Conservation (phyloP, 306 rosid species). For the Styphnolobium japonicum region DNA sequence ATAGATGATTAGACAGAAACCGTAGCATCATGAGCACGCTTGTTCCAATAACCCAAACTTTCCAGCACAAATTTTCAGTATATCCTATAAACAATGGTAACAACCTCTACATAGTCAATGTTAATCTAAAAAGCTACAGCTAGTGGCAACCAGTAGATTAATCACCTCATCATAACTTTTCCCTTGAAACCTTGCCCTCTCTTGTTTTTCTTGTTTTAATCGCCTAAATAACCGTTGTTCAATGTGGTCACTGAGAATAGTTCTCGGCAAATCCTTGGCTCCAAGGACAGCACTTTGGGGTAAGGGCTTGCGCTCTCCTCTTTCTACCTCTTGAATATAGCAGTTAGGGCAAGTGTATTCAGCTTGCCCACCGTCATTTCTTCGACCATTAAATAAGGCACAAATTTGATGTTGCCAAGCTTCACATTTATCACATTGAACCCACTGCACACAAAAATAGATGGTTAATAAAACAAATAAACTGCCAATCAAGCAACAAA, state of each 20-base stretch:
- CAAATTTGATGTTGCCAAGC: slow-evolving; percentile 99
- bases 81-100: background rate
- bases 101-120: background rate
- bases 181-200: slow-evolving; percentile 88
- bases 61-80: too few species aligned
- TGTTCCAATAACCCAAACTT: too few species aligned
- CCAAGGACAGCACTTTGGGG: slow-evolving; percentile 99
- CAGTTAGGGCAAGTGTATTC: slow-evolving; percentile 98
- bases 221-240: slow-evolving; percentile 71
- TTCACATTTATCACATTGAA: slow-evolving; percentile 99
- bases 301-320: slow-evolving; percentile 94
- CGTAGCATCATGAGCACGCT: too few species aligned
- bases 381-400: slow-evolving; percentile 92
- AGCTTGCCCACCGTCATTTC: slow-evolving; percentile 96
- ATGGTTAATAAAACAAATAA: slow-evolving; percentile 27
- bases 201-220: slow-evolving; percentile 74
- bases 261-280: slow-evolving; percentile 93
- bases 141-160: background rate
- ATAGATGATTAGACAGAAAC: too few species aligned
- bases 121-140: background rate
- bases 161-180: slow-evolving; percentile 89
- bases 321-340: slow-evolving; percentile 77
- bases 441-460: slow-evolving; percentile 69
- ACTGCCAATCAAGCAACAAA: slow-evolving; percentile 11
- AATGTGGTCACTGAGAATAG: slow-evolving; percentile 85